Evolutionary conservation across 495 filamentous ascomycete genomes (phyloP).

Genomic region (Talaromyces adpressus): DNA sequence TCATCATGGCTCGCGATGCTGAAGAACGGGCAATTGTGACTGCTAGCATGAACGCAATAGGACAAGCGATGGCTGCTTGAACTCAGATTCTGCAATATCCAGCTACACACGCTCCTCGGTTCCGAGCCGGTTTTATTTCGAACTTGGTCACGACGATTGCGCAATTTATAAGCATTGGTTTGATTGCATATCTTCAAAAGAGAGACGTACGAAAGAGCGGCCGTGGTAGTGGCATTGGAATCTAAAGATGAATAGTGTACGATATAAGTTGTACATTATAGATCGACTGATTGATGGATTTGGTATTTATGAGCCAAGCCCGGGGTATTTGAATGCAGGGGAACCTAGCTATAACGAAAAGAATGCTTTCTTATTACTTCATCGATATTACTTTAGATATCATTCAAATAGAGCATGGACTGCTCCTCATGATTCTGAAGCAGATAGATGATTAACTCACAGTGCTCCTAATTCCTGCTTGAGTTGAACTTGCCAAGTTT

Average conservation of each 20-base stretch:
- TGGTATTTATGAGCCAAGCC: no score
- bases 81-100: conserved; percentile 26
- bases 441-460: no score
- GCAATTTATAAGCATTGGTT: not conserved
- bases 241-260: not conserved
- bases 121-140: conserved; percentile 19
- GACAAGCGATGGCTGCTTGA: conserved; percentile 25
- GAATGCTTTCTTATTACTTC: no score
- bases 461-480: no score
- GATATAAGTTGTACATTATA: no score
- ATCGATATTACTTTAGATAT: no score
- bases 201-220: not conserved
- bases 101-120: conserved; percentile 20
- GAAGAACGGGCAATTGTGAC: conserved; percentile 29
- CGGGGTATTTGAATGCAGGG: no score
- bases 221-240: not conserved
- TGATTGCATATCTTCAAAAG: not conserved
- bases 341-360: no score
- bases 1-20: conserved; percentile 25
- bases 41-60: conserved; percentile 31
- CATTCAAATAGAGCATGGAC: no score
- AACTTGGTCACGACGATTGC: conserved; percentile 6
- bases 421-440: no score
- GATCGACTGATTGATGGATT: no score
- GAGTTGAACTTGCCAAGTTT: no score